Conservation (phyloP, 352 stramenopile species). For the Globisporangium nunn region DNA sequence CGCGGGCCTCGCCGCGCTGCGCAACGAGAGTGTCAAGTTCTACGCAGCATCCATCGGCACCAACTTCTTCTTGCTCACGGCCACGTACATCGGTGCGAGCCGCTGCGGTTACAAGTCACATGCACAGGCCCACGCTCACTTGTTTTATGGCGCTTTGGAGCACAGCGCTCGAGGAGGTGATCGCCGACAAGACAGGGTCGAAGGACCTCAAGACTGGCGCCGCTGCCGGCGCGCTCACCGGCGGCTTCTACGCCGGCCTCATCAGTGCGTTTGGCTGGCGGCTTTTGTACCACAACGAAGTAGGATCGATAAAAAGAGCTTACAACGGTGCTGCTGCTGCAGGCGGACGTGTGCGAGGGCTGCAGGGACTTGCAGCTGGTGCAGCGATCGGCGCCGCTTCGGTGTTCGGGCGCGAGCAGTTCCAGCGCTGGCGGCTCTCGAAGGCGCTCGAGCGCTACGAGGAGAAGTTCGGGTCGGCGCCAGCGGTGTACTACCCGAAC, state of each 20-base stretch:
- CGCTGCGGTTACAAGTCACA: too few relatives aligned
- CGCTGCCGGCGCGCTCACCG: constrained; percentile 49
- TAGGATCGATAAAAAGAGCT: not conserved
- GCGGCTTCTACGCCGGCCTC: constrained; percentile 63
- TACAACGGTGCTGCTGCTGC: not conserved
- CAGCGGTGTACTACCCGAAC: constrained; percentile 56
- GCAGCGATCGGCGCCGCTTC: constrained; percentile 50
- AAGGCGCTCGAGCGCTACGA: constrained; percentile 77
- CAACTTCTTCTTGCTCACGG: constrained; percentile 79
- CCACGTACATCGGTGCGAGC: constrained; percentile 72
- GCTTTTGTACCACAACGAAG: not conserved
- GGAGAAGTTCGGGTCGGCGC: constrained; percentile 62
- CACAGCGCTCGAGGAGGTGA: constrained; percentile 68
- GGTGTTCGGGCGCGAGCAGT: constrained; percentile 60
- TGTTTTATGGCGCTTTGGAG: not conserved
- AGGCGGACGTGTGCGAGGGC: constrained; percentile 58
- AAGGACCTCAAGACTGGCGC: constrained; percentile 54
- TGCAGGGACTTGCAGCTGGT: constrained; percentile 61
- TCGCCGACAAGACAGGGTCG: constrained; percentile 59
- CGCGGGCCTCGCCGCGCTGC: constrained; percentile 48
- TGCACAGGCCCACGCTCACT: not conserved
- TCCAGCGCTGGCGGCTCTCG: constrained; percentile 66
- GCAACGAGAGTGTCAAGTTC: constrained; percentile 75
- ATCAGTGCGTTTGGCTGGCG: constrained; percentile 29
- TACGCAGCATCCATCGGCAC: constrained; percentile 78